A percentile compares a stretch with the other conserved stretches of the same genome.
These are phyloP conservation scores for Vachellia pachyceras DNA, from an alignment of 306 rosid species.

Conservation along the genomic window DNA sequence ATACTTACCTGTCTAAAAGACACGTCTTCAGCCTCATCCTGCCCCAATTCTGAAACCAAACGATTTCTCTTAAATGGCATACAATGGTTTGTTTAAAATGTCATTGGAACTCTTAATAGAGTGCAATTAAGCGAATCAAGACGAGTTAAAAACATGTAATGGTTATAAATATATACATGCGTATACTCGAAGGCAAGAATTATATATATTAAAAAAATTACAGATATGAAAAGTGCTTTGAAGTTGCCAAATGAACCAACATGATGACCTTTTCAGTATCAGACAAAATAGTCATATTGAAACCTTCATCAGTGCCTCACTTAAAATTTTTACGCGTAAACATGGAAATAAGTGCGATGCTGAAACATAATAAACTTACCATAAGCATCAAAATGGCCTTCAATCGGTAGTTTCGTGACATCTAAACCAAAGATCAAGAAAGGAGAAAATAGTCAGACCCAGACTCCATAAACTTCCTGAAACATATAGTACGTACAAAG, in stretches of 20 bases:
- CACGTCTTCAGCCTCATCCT: constrained; percentile 80
- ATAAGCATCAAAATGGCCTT: constrained; percentile 78
- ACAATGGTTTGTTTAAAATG: constrained; percentile 1
- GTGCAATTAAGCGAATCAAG: background rate
- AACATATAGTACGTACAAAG: background rate
- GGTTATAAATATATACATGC: background rate
- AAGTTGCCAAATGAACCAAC: constrained; percentile 13
- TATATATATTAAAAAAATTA: background rate
- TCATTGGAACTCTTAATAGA: background rate
- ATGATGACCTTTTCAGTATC: background rate
- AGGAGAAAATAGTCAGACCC: constrained; percentile 28
- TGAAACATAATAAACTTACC: constrained; percentile 55
- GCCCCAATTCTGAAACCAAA: constrained; percentile 70
- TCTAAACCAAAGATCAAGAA: constrained; percentile 50
- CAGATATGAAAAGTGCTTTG: constrained; percentile 3
- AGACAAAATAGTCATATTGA: background rate
- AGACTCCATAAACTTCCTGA: constrained; percentile 5
- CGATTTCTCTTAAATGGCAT: constrained; percentile 14
- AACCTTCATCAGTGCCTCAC: constrained; percentile 13
- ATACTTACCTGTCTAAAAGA: constrained; percentile 78
- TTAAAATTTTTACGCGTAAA: background rate
- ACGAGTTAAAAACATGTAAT: constrained; percentile 7
- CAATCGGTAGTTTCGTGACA: constrained; percentile 73
- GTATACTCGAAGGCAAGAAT: background rate
- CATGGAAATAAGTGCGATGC: constrained; percentile 17